Base-by-base conservation (phyloP, 306 rosid species). In the Acacia confusa region DNA sequence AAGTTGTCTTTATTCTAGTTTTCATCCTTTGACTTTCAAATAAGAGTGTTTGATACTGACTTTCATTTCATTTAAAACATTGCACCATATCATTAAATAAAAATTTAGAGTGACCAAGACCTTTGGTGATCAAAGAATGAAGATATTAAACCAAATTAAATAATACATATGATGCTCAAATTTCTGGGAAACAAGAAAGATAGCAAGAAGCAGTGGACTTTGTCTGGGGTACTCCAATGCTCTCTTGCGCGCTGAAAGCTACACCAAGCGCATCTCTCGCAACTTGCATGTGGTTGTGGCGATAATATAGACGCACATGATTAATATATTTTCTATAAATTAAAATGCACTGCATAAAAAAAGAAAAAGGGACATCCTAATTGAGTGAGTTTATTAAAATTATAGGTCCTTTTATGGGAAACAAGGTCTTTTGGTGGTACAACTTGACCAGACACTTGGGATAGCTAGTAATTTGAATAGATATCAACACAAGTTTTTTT, bases 271-370 rank as follows among this genome's bases (percentile, higher is more conserved):
- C 68, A 27, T 71, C 24, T 53, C 10, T 14, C 13, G 82, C 76
- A 28, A 71, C 74, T 38, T 53, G 72, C 82, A 74, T 68, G 74
- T 83, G 76, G 34, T 2, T 25, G 4, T 40, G 47, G 25, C 53
- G 13, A 70, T 70, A 22, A 70, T 70, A 11, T 38, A 69, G 15
- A 4, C 12, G 36, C 47, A 22, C 32, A 19, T 13, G 25, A 63
- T 4, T 20, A 22, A 0, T 32, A 58, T 38, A 44, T 45, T 36
- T 38, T 63, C 25, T 13, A 16, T 7, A 25, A 72, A 64, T 28
- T 36, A 17, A 19, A 68, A n/a, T 68, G 22, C 50, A 36, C 17
- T n/a, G 2, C 40, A 17, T 64, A 16, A 3, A 4, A 4, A 58
- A 58, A 24, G 11, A 57, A 58, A 9, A 24, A 7, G 32, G 34